phyloP scores from a whole-genome alignment of 2,329 filamentous ascomycete genomes.

The Tolypocladium amazonense region DNA sequence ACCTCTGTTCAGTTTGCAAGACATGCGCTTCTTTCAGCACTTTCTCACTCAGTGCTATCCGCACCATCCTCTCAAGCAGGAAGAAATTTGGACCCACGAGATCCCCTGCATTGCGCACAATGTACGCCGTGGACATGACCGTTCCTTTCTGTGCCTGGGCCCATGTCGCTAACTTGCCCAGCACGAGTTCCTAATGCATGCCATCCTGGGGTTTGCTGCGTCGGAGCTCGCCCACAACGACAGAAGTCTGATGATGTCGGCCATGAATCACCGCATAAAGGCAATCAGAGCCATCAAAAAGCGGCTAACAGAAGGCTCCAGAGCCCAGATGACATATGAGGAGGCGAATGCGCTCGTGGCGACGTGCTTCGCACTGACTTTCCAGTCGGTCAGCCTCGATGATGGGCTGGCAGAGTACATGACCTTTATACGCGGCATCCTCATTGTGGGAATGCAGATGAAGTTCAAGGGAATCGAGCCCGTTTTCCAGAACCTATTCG shows the following conservation, averaged over 20 bases:
- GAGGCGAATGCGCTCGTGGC: slow-evolving; percentile 50
- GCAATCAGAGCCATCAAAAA: slow-evolving; percentile 53
- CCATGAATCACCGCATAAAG: slow-evolving; percentile 54
- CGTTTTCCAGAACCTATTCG: slow-evolving; percentile 37
- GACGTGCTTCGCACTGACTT: slow-evolving; percentile 48
- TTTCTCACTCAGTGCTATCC: slow-evolving; percentile 53
- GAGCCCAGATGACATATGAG: slow-evolving; percentile 30
- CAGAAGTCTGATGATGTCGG: slow-evolving; percentile 40
- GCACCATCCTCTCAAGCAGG: slow-evolving; percentile 53
- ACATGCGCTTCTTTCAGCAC: slow-evolving; percentile 61
- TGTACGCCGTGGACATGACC: slow-evolving; percentile 27
- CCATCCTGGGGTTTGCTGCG: slow-evolving; percentile 56
- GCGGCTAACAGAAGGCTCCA: slow-evolving; percentile 32
- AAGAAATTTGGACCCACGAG: slow-evolving; percentile 55
- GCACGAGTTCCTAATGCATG: slow-evolving; percentile 61
- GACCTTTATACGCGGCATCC: slow-evolving; percentile 47
- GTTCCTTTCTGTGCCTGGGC: neutral
- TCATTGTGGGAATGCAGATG: slow-evolving; percentile 45
- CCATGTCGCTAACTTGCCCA: slow-evolving; percentile 15
- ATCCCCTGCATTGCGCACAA: slow-evolving; percentile 58
- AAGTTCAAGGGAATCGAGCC: slow-evolving; percentile 35
- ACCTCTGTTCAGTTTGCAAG: slow-evolving; percentile 48
- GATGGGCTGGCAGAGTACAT: slow-evolving; percentile 51
- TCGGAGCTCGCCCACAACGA: slow-evolving; percentile 47
- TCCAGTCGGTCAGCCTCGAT: slow-evolving; percentile 45